Evolutionary conservation across 305 asterid genomes (phyloP).

Genomic region (Rubia peregrina): DNA sequence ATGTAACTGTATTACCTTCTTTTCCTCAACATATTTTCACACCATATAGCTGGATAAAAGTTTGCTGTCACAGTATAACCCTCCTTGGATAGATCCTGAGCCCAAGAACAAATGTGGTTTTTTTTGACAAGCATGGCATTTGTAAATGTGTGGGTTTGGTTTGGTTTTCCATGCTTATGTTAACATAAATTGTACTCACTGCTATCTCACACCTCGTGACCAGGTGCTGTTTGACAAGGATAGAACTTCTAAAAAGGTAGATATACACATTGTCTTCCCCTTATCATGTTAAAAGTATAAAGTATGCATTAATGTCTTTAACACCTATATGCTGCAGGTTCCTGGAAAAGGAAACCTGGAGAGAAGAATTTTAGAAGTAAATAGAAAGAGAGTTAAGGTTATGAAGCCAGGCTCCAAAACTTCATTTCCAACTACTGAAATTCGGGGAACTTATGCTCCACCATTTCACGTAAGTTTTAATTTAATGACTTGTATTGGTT

Average conservation of each 20-base stretch:
- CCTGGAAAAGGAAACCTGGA: conserved; percentile 79
- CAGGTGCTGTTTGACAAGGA: conserved; percentile 94
- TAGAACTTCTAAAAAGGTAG: conserved; percentile 74
- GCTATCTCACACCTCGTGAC: conserved; percentile 19
- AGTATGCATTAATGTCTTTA: neutral
- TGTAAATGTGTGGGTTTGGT: neutral
- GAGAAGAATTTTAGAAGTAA: conserved; percentile 86
- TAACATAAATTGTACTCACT: neutral
- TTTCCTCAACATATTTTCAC: neutral
- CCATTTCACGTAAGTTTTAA: conserved; percentile 80
- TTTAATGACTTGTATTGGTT: neutral
- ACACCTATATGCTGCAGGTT: conserved; percentile 32
- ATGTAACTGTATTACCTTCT: neutral
- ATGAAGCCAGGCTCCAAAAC: conserved; percentile 96
- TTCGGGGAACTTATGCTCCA: conserved; percentile 85
- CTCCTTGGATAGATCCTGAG: neutral
- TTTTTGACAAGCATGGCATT: neutral
- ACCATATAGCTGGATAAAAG: neutral
- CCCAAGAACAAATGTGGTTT: neutral
- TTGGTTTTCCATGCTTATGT: neutral
- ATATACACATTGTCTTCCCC: conserved; percentile 2
- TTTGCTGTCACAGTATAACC: neutral
- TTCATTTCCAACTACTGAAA: conserved; percentile 83
- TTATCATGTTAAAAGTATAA: neutral
- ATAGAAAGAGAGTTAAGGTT: conserved; percentile 79